These are phyloP conservation scores for Morella rubra DNA, from an alignment of 306 rosid genomes.

Conservation along the genomic window DNA sequence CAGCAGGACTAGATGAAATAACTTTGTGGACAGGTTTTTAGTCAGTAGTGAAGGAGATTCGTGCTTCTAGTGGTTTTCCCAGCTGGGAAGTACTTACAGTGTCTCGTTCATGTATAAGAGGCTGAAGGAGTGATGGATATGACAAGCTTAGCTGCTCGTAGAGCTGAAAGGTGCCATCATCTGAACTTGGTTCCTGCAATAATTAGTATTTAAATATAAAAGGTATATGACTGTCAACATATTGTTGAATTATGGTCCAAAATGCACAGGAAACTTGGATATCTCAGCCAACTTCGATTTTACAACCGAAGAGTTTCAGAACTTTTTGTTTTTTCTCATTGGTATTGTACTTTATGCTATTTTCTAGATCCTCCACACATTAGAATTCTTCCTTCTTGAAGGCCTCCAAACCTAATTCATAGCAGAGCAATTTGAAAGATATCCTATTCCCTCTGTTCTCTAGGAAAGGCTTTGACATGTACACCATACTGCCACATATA, in stretches of 20 bases:
- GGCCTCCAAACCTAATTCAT: not conserved
- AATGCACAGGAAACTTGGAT: not conserved
- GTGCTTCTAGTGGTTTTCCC: not conserved
- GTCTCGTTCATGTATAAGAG: conserved; percentile 90
- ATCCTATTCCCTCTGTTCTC: too few relatives aligned
- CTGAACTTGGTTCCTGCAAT: conserved; percentile 55
- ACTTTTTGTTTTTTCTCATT: not conserved
- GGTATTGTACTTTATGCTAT: not conserved
- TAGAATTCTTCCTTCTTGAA: not conserved
- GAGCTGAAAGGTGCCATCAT: conserved; percentile 61
- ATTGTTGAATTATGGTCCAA: not conserved
- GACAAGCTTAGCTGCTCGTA: conserved; percentile 78
- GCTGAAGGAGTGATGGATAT: conserved; percentile 72
- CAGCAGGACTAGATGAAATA: not conserved
- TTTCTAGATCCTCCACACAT: not conserved
- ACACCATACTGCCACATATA: too few relatives aligned
- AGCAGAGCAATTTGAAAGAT: not conserved
- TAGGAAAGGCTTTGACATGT: too few relatives aligned
- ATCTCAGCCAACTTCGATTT: not conserved
- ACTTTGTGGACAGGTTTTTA: too few relatives aligned
- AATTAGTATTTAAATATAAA: not conserved
- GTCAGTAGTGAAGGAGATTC: not conserved
- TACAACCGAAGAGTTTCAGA: not conserved
- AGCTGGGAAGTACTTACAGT: conserved; percentile 49
- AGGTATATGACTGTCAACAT: not conserved